Conservation (phyloP, 805 yeast species). For the Myxozyma udenii region DNA sequence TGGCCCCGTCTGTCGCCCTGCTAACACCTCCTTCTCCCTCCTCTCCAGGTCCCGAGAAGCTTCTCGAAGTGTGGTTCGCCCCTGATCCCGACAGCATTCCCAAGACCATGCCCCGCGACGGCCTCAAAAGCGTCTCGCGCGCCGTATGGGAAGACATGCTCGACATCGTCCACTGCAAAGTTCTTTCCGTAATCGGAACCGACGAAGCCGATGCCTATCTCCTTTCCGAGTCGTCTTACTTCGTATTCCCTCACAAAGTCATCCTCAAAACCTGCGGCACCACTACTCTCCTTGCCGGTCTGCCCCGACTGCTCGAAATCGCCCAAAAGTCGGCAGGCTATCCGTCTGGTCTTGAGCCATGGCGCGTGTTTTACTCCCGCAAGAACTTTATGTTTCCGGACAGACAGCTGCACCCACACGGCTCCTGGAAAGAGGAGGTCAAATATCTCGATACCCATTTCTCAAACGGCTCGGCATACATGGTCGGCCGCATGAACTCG, state of each 20-base stretch:
- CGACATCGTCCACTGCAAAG: conserved; percentile 82
- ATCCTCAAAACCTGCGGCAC: conserved; percentile 95
- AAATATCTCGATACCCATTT: conserved; percentile 64
- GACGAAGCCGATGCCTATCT: conserved; percentile 73
- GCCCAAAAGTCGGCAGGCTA: conserved; percentile 46
- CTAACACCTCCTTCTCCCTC: conserved; percentile 4
- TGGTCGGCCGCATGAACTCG: conserved; percentile 74
- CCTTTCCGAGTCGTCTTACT: conserved; percentile 83
- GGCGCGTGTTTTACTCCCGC: conserved; percentile 81
- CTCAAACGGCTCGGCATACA: conserved; percentile 58
- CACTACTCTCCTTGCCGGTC: conserved; percentile 79
- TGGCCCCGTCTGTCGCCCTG: not conserved
- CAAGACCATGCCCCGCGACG: conserved; percentile 37
- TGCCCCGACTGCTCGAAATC: conserved; percentile 59
- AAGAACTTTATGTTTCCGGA: conserved; percentile 91
- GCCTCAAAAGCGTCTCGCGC: conserved; percentile 63
- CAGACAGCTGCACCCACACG: conserved; percentile 75
- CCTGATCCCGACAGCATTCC: conserved; percentile 47
- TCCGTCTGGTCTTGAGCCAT: conserved; percentile 43
- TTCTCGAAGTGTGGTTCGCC: conserved; percentile 85
- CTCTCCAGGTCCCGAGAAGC: conserved; percentile 77
- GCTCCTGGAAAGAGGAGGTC: conserved; percentile 81
- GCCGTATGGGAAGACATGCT: conserved; percentile 67
- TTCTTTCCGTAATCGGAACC: conserved; percentile 73
- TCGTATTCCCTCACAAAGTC: conserved; percentile 81